Evolutionary conservation across 495 filamentous ascomycete species (phyloP).

Genomic region (Penicillium macrosclerotiorum): DNA sequence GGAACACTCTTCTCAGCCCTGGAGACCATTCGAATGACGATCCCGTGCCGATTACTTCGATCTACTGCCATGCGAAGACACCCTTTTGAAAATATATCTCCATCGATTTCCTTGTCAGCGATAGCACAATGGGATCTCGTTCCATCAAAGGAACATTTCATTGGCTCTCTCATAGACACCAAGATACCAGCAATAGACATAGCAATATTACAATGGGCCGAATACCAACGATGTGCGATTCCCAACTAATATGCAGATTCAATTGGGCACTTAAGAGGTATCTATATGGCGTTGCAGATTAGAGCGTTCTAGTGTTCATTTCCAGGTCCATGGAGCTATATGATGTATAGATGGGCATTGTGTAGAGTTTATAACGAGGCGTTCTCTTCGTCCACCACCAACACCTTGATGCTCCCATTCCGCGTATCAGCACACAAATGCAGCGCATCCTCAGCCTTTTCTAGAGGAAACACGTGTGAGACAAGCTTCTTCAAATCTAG

Average conservation of each 20-base stretch:
- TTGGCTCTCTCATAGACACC: too few relatives aligned
- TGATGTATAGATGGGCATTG: neutral
- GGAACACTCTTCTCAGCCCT: constrained; percentile 24
- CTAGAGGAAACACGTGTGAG: constrained; percentile 64
- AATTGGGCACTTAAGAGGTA: too few relatives aligned
- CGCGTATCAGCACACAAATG: constrained; percentile 46
- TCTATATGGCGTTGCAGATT: too few relatives aligned
- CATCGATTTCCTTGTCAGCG: too few relatives aligned
- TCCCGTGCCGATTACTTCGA: constrained; percentile 26
- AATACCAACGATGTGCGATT: too few relatives aligned
- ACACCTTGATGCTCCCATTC: constrained; percentile 57
- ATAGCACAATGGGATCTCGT: too few relatives aligned
- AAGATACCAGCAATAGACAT: too few relatives aligned
- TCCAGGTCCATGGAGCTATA: neutral
- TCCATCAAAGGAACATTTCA: too few relatives aligned
- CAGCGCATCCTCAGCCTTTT: constrained; percentile 55
- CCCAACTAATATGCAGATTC: neutral
- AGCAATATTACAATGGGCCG: too few relatives aligned
- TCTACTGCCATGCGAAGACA: constrained; percentile 22
- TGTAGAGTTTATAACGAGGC: constrained; percentile 18
- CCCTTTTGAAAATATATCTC: constrained; percentile 9
- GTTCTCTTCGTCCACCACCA: constrained; percentile 55
- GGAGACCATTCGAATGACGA: constrained; percentile 25
- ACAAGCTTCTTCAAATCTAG: constrained; percentile 61
- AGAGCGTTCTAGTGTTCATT: too few relatives aligned